Evolutionary conservation across 441 rosid genomes (phyloP), one percentile per base, ranked within the genome.

Genomic region (Manihot esculenta): DNA sequence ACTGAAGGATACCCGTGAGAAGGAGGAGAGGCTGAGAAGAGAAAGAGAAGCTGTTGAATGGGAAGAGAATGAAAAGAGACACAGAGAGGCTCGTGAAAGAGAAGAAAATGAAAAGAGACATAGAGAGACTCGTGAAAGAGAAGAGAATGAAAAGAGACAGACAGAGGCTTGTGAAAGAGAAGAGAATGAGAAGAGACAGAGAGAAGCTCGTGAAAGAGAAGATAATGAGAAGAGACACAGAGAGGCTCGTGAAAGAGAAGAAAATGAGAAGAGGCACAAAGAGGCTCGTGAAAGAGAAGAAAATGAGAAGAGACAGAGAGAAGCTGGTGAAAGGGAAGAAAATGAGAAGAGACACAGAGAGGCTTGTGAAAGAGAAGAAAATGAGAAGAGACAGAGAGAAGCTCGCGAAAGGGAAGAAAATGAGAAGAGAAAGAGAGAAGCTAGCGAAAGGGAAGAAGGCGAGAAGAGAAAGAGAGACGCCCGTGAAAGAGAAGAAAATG

Each of bases 351-450:
- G 61, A 64, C 6, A 15, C 17, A 75, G 67, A 62, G 79, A 68
- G 76, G 79, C 78, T 65, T 65, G 42, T 60, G 86, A 83, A 68
- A 79, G 74, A 41, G 85, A 81, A 72, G 87, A 81, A 75, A 74
- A 58, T 8, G 77, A 75, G 75, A 76, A 21, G 71, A 80, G 74
- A 74, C 62, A 14, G 42, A 76, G 59, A 53, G 85, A 80, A 79
- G 76, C 76, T 49, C 72, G 60, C 55, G 83, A 82, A 73, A 78
- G 73, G 66, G 87, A 80, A 73, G 88, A 80, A 73, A 77, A 50
- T 7, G 79, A 78, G 76, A 75, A 64, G 74, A 76, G 69, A 81
- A 51, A 17, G 21, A 72, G 51, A 53, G 83, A 81, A 81, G 77
- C 78, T 60, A 21, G 13, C 8, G 73, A 75, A 49, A 75, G 33